Evolutionary conservation across 192 early-diverging fungal species (phyloP), one percentile per base, ranked within the genome.

Genomic region (Spizellomyces sp.): DNA sequence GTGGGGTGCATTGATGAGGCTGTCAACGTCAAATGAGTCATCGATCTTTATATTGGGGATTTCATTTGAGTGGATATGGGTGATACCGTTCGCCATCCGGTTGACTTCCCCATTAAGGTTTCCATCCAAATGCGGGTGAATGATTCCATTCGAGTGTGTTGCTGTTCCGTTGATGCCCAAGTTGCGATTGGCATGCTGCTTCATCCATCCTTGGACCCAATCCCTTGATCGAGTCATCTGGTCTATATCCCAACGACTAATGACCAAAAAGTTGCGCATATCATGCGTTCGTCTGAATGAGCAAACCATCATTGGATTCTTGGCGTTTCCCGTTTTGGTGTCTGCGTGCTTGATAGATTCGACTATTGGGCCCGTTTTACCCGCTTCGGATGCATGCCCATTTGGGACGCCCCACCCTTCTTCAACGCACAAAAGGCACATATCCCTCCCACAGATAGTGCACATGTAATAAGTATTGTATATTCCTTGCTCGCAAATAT

Each of bases 391-490:
- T 36, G 27, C 27, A 36, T 36, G 27, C 27, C 27, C 27, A 36
- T 36, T 36, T 4, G 57, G 66, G 0, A 42, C 46, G 3, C 52
- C 45, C 61, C 60, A 72, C 12, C 48, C 47, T 64, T 72, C 70
- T 64, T 72, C 62, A 9, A 48, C 19, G 48, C 70, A 72, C 2
- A 56, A 41, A 14, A 64, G 15, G 50, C 70, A 72, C 19, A 64
- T 41, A 27, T 72, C 70, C 41, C 45, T 21, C 9, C 70, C 62
- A 54, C 70, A 72, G 9, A n/a, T 15, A 8, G 36, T 57, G 45
- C 70, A 72, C 8, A 64, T 22, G 70, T 72, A 72, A 43, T 72
- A 64, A 27, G 45, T 48, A 46, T 72, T 72, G 62, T 72, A 72
- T 4, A 72, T 72, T 2, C 70, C 70, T 56, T 63, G 61, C 15